A percentile compares a stretch with the other conserved stretches of the same genome.
Conservation (phyloP, 352 stramenopile species). For the Peronospora farinosa region DNA sequence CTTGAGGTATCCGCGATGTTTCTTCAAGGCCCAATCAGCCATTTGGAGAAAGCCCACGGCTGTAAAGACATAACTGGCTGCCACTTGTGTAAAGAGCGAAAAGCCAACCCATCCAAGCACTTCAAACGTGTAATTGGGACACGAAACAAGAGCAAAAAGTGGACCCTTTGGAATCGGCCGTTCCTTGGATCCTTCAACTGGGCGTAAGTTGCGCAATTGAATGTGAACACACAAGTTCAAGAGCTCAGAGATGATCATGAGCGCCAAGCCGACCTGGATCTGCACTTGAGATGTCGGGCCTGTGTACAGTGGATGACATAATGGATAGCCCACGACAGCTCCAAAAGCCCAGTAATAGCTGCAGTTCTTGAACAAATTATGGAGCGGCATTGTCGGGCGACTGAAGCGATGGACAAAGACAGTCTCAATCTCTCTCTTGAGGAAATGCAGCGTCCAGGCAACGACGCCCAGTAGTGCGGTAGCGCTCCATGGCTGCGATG, state of each 20-base stretch:
- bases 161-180: constrained; percentile 61
- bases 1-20: constrained; percentile 85
- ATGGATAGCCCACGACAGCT: constrained; percentile 73
- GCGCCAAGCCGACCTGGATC: constrained; percentile 44
- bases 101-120: constrained; percentile 87
- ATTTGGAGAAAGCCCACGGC: constrained; percentile 84
- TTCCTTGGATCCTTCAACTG: constrained; percentile 65
- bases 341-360: constrained; percentile 85
- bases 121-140: constrained; percentile 89
- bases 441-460: constrained; percentile 76
- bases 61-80: constrained; percentile 81
- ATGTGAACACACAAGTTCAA: constrained; percentile 84
- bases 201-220: constrained; percentile 74
- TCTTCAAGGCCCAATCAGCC: constrained; percentile 86
- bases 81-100: constrained; percentile 80
- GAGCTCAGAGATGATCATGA: constrained; percentile 71
- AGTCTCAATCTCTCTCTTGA: constrained; percentile 85
- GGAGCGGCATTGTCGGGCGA: constrained; percentile 80
- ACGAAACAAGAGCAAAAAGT: constrained; percentile 83
- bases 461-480: constrained; percentile 52
- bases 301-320: constrained; percentile 72
- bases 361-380: constrained; percentile 89
- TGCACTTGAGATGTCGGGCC: constrained; percentile 44
- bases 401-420: constrained; percentile 88
- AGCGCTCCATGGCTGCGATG: constrained; percentile 30